phyloP scores from a whole-genome alignment of 176 grass and related monocot genomes.

The Chloris gayana region DNA sequence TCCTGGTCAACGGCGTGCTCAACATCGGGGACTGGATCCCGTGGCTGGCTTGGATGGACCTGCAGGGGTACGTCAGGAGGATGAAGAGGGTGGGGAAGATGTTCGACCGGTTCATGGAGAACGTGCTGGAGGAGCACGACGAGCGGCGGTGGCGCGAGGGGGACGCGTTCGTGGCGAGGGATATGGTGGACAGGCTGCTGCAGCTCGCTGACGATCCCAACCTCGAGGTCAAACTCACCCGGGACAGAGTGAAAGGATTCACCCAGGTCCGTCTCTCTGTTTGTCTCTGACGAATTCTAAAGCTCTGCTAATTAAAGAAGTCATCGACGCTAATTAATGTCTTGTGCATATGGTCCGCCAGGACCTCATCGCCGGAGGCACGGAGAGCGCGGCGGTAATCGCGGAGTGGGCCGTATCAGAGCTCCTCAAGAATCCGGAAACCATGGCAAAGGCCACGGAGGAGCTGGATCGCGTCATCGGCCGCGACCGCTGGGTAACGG shows the following conservation, averaged over 20 bases:
- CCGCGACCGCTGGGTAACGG: conserved; percentile 47
- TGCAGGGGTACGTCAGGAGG: conserved; percentile 61
- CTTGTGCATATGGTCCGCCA: conserved; percentile 18
- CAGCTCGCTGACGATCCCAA: conserved; percentile 52
- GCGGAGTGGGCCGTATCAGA: conserved; percentile 64
- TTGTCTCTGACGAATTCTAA: not conserved
- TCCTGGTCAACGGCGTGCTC: conserved; percentile 68
- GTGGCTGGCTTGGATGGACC: conserved; percentile 51
- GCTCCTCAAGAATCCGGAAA: conserved; percentile 48
- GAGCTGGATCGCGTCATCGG: conserved; percentile 65
- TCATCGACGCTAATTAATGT: not conserved
- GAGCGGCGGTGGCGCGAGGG: conserved; percentile 45
- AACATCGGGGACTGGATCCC: conserved; percentile 68
- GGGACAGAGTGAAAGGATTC: conserved; percentile 58
- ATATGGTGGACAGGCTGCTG: conserved; percentile 70
- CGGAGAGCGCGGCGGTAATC: conserved; percentile 47
- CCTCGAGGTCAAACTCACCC: conserved; percentile 53
- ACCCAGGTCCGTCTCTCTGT: conserved; percentile 54
- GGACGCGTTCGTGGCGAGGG: conserved; percentile 45
- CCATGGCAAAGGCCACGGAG: conserved; percentile 52
- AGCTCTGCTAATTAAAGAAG: not conserved
- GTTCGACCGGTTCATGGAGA: conserved; percentile 60
- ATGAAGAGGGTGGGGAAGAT: conserved; percentile 61
- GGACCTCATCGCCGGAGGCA: conserved; percentile 59
- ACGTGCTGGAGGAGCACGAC: conserved; percentile 63